phyloP scores from a whole-genome alignment of 2,329 filamentous ascomycete species.

The Fusarium albosuccineum region DNA sequence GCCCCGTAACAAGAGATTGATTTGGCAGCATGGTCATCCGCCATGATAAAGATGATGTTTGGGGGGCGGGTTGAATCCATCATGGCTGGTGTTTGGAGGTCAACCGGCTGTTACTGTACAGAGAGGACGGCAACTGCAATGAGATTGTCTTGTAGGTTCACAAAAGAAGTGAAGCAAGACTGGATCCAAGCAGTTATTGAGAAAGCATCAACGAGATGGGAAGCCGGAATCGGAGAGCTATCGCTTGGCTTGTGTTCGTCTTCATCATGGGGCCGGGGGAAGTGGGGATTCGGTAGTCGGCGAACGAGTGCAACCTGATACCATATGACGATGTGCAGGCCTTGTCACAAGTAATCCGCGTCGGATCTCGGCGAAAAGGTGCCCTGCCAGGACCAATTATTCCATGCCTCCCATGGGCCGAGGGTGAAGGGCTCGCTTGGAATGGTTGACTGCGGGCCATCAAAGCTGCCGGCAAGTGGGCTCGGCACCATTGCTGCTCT shows the following conservation, averaged over 20 bases:
- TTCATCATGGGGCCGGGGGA: no score
- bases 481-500: background rate
- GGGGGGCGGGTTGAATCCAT: conserved; percentile 18
- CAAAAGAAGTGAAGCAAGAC: no score
- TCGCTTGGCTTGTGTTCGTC: no score
- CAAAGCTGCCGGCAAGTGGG: background rate
- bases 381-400: background rate
- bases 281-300: background rate
- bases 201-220: no score
- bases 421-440: conserved; percentile 1
- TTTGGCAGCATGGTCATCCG: conserved; percentile 66
- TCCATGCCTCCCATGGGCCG: conserved; percentile 1
- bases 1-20: conserved; percentile 64
- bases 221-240: no score
- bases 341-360: background rate
- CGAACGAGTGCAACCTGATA: background rate
- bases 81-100: background rate
- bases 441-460: background rate
- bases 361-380: background rate
- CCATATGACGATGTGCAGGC: background rate
- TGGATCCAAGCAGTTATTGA: no score
- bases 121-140: background rate
- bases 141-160: background rate
- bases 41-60: conserved; percentile 64
- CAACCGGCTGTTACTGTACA: background rate